These are phyloP conservation scores for Fusarium acutatum DNA, from an alignment of 2,329 filamentous ascomycete species.

Conservation along the genomic window DNA sequence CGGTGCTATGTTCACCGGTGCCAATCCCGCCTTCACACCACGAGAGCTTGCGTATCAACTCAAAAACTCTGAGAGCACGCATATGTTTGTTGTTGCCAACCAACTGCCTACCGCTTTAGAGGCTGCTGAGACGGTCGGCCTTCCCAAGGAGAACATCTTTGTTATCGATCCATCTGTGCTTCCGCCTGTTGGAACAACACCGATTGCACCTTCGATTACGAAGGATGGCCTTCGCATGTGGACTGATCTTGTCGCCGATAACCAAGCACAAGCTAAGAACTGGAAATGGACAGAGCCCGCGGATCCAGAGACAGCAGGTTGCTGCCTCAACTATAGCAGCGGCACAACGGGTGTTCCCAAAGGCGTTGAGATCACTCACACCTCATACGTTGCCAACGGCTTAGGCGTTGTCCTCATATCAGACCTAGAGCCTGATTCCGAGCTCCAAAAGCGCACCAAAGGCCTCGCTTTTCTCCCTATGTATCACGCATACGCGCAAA, in stretches of 20 bases:
- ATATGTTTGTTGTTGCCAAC: conserved; percentile 68
- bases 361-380: conserved; percentile 81
- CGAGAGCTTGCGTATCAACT: conserved; percentile 81
- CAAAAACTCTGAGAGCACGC: conserved; percentile 71
- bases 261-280: conserved; percentile 47
- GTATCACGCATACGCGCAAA: conserved; percentile 79
- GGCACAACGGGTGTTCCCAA: conserved; percentile 84
- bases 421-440: conserved; percentile 57
- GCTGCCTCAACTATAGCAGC: conserved; percentile 80
- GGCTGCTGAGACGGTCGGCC: conserved; percentile 66
- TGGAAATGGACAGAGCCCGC: conserved; percentile 71
- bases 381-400: conserved; percentile 77
- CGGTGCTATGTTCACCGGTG: conserved; percentile 79
- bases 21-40: conserved; percentile 72
- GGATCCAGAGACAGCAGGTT: conserved; percentile 61
- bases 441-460: conserved; percentile 48
- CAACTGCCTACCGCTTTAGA: conserved; percentile 71
- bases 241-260: conserved; percentile 65
- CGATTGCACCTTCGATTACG: conserved; percentile 41
- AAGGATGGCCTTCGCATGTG: conserved; percentile 58
- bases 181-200: not conserved
- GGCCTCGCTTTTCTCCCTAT: conserved; percentile 76
- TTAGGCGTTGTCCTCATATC: conserved; percentile 57
- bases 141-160: conserved; percentile 67
- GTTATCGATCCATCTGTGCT: conserved; percentile 67